These are phyloP conservation scores for Coleophoma crateriformis DNA, from an alignment of 2,329 filamentous ascomycete genomes.

Conservation along the genomic window DNA sequence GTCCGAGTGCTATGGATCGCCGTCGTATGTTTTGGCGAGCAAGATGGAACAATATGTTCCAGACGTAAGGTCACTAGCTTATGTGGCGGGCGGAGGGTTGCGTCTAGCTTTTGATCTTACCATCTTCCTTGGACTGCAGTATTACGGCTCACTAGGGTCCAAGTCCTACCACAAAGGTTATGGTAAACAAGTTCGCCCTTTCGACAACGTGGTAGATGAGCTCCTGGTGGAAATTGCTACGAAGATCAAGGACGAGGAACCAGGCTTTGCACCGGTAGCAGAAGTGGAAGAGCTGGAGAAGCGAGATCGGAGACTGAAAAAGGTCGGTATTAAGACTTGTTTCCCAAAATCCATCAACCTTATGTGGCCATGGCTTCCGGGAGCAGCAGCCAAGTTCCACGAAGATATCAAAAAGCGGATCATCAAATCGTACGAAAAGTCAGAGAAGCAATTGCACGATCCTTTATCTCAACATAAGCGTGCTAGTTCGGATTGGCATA, in stretches of 20 bases:
- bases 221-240: background rate
- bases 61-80: background rate
- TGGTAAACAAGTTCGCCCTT: background rate
- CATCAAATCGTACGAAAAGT: constrained; percentile 1
- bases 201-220: background rate
- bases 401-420: background rate
- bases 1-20: background rate
- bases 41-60: constrained; percentile 1
- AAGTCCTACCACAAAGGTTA: constrained; percentile 1
- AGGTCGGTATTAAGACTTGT: background rate
- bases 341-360: background rate
- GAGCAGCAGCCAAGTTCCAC: background rate
- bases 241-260: background rate
- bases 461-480: constrained; percentile 1
- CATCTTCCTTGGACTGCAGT: background rate
- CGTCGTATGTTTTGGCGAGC: background rate
- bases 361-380: background rate
- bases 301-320: background rate
- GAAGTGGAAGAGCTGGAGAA: background rate
- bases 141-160: background rate
- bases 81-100: background rate
- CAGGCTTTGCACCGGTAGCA: background rate
- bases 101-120: background rate
- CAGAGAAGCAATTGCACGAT: background rate
- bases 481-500: constrained; percentile 1